phyloP scores from a whole-genome alignment of 2,329 filamentous ascomycete genomes.

The Coniochaeta ligniaria region DNA sequence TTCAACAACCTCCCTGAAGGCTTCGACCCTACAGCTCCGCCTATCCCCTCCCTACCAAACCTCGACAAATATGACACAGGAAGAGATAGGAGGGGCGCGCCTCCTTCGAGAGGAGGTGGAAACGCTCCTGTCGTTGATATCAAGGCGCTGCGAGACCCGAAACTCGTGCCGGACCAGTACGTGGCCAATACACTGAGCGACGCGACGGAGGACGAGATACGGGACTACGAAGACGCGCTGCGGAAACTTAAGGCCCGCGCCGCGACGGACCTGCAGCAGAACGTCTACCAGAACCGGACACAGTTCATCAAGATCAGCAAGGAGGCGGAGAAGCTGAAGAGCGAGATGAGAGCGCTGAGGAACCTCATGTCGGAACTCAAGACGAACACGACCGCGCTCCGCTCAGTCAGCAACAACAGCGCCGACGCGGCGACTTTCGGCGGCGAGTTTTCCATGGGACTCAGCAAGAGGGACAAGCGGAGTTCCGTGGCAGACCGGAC shows the following conservation, averaged over 20 bases:
- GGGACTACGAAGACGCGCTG: conserved; percentile 69
- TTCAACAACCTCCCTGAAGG: conserved; percentile 73
- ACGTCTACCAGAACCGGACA: conserved; percentile 91
- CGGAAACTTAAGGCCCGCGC: conserved; percentile 72
- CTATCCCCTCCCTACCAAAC: conserved; percentile 62
- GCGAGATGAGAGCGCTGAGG: conserved; percentile 85
- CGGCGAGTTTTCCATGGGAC: conserved; percentile 42
- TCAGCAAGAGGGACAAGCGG: conserved; percentile 71
- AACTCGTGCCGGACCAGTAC: conserved; percentile 72
- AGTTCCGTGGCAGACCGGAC: conserved; percentile 75
- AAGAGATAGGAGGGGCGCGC: conserved; percentile 37
- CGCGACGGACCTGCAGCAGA: conserved; percentile 81
- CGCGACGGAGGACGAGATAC: conserved; percentile 81
- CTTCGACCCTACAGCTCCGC: conserved; percentile 60
- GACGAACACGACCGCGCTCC: conserved; percentile 61
- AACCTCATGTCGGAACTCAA: conserved; percentile 92
- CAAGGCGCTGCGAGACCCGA: conserved; percentile 72
- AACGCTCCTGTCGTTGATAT: conserved; percentile 63
- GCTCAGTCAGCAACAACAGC: conserved; percentile 44
- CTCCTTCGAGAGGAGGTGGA: conserved; percentile 43
- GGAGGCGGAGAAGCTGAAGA: conserved; percentile 95
- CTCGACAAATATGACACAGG: conserved; percentile 50
- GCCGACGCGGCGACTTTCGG: conserved; percentile 40
- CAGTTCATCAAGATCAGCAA: conserved; percentile 99
- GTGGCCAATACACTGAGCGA: conserved; percentile 69